A percentile compares a stretch with the other conserved stretches of the same genome.
phyloP scores from a whole-genome alignment of 192 early-diverging fungal species.

The Coemansia sp. region DNA sequence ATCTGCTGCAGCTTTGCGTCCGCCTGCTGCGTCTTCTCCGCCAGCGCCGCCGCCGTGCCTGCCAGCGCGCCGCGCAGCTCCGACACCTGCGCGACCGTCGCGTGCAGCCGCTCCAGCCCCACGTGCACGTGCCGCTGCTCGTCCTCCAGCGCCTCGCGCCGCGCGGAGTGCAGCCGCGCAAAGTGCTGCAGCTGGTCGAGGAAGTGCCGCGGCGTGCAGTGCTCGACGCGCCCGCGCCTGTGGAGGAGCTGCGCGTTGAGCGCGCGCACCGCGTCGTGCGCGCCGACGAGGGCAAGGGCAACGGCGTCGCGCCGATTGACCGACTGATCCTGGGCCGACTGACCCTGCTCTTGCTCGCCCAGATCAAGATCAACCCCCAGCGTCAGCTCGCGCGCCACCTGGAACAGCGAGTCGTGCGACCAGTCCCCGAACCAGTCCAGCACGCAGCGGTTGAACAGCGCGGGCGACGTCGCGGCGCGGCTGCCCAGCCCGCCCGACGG shows the following conservation, averaged over 20 bases:
- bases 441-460: slow-evolving; percentile 99
- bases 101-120: slow-evolving; percentile 92
- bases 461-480: slow-evolving; percentile 94
- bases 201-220: slow-evolving; percentile 96
- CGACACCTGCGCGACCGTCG: slow-evolving; percentile 93
- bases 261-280: slow-evolving; percentile 85
- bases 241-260: slow-evolving; percentile 80
- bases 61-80: slow-evolving; percentile 84
- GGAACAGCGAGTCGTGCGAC: slow-evolving; percentile 96
- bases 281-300: slow-evolving; percentile 86
- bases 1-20: slow-evolving; percentile 95
- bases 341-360: neutral
- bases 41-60: slow-evolving; percentile 79
- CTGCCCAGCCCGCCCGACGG: slow-evolving; percentile 78
- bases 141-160: slow-evolving; percentile 93
- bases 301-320: slow-evolving; percentile 84
- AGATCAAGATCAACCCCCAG: slow-evolving; percentile 79
- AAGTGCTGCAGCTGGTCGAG: slow-evolving; percentile 96
- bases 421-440: slow-evolving; percentile 99
- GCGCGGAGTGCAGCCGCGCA: slow-evolving; percentile 82
- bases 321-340: neutral
- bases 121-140: slow-evolving; percentile 97
- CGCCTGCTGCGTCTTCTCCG: slow-evolving; percentile 81
- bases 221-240: slow-evolving; percentile 64
- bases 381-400: slow-evolving; percentile 97